Percentiles rank a stretch among this genome's conserved stretches.
Evolutionary conservation across 371 early-diverging fungal genomes (phyloP).

Genomic region (Apophysomyces sp.): DNA sequence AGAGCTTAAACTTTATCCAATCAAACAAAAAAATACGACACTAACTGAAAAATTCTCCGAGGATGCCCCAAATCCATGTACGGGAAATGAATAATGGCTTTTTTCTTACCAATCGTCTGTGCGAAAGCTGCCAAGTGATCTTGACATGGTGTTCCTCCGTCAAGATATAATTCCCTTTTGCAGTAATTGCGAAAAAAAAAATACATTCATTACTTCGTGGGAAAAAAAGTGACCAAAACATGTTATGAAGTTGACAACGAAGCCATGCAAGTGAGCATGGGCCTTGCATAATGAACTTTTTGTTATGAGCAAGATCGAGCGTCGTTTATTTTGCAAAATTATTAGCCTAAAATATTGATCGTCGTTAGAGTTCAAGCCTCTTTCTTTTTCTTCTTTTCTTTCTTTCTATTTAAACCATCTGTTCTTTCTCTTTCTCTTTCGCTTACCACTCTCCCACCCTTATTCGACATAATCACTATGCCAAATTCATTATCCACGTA

Average conservation of each 20-base stretch:
- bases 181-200: not conserved
- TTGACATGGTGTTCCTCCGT: not conserved
- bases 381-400: constrained; percentile 4
- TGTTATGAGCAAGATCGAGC: not conserved
- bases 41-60: not conserved
- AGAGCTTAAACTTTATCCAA: not conserved
- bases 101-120: not conserved
- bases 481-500: constrained; percentile 16
- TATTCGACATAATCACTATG: constrained; percentile 7
- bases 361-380: not conserved
- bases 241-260: not conserved
- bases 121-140: not conserved
- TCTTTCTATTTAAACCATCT: not conserved
- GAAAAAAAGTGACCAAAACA: not conserved
- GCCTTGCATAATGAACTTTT: not conserved
- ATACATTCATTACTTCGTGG: not conserved
- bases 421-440: not conserved
- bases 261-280: not conserved
- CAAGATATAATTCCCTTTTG: not conserved
- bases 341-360: not conserved
- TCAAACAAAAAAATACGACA: not conserved
- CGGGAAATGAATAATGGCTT: not conserved
- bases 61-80: not conserved
- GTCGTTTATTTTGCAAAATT: not conserved
- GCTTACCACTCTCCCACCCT: not conserved